Base-by-base conservation (phyloP, 2,329 filamentous ascomycete species). In the Xylaria multiplex region DNA sequence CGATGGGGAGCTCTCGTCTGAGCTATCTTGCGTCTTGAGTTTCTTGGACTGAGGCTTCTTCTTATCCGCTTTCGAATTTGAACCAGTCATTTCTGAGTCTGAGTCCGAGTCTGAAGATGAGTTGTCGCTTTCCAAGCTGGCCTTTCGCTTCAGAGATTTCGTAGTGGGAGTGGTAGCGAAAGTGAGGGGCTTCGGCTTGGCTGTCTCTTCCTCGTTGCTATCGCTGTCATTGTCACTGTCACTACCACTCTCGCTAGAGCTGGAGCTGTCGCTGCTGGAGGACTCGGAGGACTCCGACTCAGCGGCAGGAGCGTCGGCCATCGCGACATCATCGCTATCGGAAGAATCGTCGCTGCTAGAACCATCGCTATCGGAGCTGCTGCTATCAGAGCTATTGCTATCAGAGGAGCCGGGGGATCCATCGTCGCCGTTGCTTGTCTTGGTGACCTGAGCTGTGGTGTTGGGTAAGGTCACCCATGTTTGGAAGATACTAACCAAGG, bases 121-220 rank as follows among this genome's bases (percentile, higher is more conserved):
- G 64, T 78, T 82, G 69, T 78, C 77, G 73, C 76, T 79, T 49
- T 77, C 75, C 5, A 79, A 77, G 27, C 73, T 69, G 7, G 86
- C 86, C 80, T 88, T 86, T 43, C 86, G 83, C 74, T 90, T 90
- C 65, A 85, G 74, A 1, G 79, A 79, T 35, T 67, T 64, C 57
- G 72, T 68, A 65, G 76, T 75, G 32, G 78, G 74, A 9, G 64
- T 56, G 24, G 71, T 63, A 19, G 73, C 61, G 58, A 79, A 71
- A 27, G 75, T 56, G 1, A 71, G 55, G 7, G 66, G 24, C 59
- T 75, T 76, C 16, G 65, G 43, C 11, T 65, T 43, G 16, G 56
- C 37, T 22, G 72, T 53, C 42, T 70, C 64, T 53, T 70, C 67
- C 8, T 79, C 76, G 54, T 81, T 80, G 55, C 75, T 78, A 8